Evolutionary conservation across 306 rosid genomes (phyloP), one percentile per base, ranked within the genome.

Genomic region (Cucumis cinereus): DNA sequence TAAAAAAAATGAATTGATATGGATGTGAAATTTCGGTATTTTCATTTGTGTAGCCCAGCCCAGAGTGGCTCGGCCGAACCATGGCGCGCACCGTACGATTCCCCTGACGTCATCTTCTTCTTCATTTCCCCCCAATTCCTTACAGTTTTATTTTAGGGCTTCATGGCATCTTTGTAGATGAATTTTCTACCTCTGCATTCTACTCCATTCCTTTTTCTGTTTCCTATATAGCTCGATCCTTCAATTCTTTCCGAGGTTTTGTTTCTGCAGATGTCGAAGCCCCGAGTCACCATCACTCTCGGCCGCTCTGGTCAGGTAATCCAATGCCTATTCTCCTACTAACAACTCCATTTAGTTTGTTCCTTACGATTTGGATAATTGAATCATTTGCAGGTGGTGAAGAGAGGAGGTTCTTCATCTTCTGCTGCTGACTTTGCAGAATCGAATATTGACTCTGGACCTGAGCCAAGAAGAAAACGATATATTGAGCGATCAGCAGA

Each of bases 251-350:
- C 47, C 23, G 45, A 60, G 68, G 43, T 40, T 47, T 49, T 54
- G 8, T 26, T 3, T 63, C 64, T 77, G 58, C 66, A 41, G 14
- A 87, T 89, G 90, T 78, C 88, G 81, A 80, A 79, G 52, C 89
- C 86, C 16, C 81, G 83, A 71, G 86, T 89, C 83, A 87, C 90
- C 66, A 84, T 87, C 83, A 86, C 93, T 73, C 84, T 89, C 22
- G 93, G 90, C 4, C 89, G 85, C 77, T 20, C 86, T 50, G 89
- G 89, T 79, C 93, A 87, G 93, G 93, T 89, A 78, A 24, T 73
- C 43, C 26, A 26, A 70, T 23, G 23, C 35, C 14, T 41, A 26
- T 8, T 4, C 54, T 22, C 19, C 2, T 47, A 0, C 35, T 30
- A n/a, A n/a, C 19, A 2, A 19, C 2, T n/a, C 13, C n/a, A 7